These are phyloP conservation scores for Paralagenidium karlingii DNA, from an alignment of 352 stramenopile genomes.

Conservation along the genomic window DNA sequence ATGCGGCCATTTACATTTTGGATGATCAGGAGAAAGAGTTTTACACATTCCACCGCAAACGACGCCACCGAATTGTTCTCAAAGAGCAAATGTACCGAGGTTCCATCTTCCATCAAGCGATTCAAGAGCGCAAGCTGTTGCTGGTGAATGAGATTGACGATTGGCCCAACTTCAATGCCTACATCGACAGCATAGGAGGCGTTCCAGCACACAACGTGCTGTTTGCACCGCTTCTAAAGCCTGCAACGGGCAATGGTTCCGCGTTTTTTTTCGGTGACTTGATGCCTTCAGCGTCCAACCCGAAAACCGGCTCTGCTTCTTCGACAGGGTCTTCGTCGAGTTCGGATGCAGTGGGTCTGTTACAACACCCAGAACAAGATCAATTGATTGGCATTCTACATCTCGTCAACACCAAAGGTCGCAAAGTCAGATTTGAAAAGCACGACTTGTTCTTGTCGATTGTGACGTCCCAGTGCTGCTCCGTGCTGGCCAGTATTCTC, in stretches of 20 bases:
- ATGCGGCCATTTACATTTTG: constrained; percentile 47
- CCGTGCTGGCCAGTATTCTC: constrained; percentile 49
- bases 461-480: constrained; percentile 47
- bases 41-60: constrained; percentile 59
- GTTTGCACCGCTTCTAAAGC: constrained; percentile 51
- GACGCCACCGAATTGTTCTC: constrained; percentile 38
- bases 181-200: constrained; percentile 50
- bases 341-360: no score
- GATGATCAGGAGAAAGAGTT: constrained; percentile 28
- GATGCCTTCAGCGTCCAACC: no score
- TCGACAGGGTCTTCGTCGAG: no score
- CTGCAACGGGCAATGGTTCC: no score
- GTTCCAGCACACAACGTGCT: constrained; percentile 36
- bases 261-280: no score
- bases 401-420: constrained; percentile 54
- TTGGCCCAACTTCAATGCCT: constrained; percentile 32
- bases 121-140: constrained; percentile 27
- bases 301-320: no score
- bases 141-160: constrained; percentile 48
- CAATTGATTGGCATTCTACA: constrained; percentile 54
- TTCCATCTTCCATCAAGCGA: constrained; percentile 35
- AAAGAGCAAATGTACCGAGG: constrained; percentile 31
- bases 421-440: constrained; percentile 41
- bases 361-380: no score
- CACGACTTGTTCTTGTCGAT: constrained; percentile 73